These are phyloP conservation scores for Nidularia sp. DNA, from an alignment of 768 basidiomycete genomes.

Conservation along the genomic window DNA sequence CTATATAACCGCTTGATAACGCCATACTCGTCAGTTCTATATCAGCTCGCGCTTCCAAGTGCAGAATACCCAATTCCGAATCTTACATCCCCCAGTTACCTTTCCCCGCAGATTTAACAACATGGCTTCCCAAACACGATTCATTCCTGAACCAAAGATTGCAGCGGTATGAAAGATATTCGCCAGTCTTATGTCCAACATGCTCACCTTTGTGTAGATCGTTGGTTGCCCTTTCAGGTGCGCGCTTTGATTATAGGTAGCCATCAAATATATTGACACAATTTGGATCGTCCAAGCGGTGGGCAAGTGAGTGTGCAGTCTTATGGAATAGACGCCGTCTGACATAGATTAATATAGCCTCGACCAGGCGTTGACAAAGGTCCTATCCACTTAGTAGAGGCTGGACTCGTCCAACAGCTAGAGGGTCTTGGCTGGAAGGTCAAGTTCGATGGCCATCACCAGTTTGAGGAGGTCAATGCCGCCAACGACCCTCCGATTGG, in stretches of 20 bases:
- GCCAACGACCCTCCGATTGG: slow-evolving; percentile 78
- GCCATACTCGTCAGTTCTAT: too few species aligned
- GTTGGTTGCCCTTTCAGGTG: slow-evolving; percentile 96
- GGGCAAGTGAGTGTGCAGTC: slow-evolving; percentile 49
- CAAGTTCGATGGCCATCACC: slow-evolving; percentile 84
- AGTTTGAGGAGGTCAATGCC: slow-evolving; percentile 72
- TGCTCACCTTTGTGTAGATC: slow-evolving; percentile 45
- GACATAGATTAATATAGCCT: slow-evolving; percentile 37
- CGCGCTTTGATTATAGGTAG: slow-evolving; percentile 18
- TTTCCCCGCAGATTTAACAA: neutral
- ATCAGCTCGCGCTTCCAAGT: too few species aligned
- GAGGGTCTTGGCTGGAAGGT: slow-evolving; percentile 83
- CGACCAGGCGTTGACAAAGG: slow-evolving; percentile 81
- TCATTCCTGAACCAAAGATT: slow-evolving; percentile 68
- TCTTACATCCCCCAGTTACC: slow-evolving; percentile 4
- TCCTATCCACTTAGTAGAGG: slow-evolving; percentile 85
- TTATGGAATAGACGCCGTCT: neutral
- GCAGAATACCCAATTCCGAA: neutral
- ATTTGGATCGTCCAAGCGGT: slow-evolving; percentile 36
- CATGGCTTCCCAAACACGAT: slow-evolving; percentile 33
- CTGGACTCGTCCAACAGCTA: slow-evolving; percentile 79
- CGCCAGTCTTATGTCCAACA: too few species aligned
- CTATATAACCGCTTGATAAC: too few species aligned
- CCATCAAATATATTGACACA: slow-evolving; percentile 4
- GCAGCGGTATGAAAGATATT: slow-evolving; percentile 59